Evolutionary conservation across 441 rosid species (phyloP).

Genomic region (Omphalea diandra): DNA sequence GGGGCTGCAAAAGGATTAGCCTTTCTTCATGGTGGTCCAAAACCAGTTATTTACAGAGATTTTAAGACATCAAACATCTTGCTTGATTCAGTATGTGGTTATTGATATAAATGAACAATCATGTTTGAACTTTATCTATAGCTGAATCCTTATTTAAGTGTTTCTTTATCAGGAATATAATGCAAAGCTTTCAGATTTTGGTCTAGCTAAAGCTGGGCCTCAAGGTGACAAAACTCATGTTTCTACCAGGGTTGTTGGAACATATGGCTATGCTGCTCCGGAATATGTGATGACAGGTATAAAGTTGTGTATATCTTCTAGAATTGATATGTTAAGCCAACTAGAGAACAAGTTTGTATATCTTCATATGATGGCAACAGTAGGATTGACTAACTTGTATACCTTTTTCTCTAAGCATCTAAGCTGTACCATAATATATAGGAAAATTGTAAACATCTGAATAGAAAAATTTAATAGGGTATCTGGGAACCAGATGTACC

Average conservation of each 20-base stretch:
- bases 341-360: not conserved
- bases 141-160: not conserved
- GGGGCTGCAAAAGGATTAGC: slow-evolving; percentile 95
- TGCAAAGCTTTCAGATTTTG: slow-evolving; percentile 97
- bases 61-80: slow-evolving; percentile 95
- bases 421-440: not conserved
- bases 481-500: no score
- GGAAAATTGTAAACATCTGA: no score
- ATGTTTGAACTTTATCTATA: not conserved
- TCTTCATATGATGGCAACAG: not conserved
- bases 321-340: not conserved
- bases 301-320: no score
- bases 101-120: slow-evolving; percentile 6
- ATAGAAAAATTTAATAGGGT: no score
- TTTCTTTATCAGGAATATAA: slow-evolving; percentile 56
- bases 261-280: slow-evolving; percentile 98
- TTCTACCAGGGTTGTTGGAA: slow-evolving; percentile 94
- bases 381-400: no score
- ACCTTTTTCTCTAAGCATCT: not conserved
- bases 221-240: slow-evolving; percentile 98
- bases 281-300: slow-evolving; percentile 97
- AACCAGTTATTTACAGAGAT: slow-evolving; percentile 88
- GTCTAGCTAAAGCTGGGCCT: slow-evolving; percentile 97
- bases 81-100: slow-evolving; percentile 65
- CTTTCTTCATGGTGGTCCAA: slow-evolving; percentile 84